phyloP scores from a whole-genome alignment of 306 rosid species.

The Cyclanthera cordifolia region DNA sequence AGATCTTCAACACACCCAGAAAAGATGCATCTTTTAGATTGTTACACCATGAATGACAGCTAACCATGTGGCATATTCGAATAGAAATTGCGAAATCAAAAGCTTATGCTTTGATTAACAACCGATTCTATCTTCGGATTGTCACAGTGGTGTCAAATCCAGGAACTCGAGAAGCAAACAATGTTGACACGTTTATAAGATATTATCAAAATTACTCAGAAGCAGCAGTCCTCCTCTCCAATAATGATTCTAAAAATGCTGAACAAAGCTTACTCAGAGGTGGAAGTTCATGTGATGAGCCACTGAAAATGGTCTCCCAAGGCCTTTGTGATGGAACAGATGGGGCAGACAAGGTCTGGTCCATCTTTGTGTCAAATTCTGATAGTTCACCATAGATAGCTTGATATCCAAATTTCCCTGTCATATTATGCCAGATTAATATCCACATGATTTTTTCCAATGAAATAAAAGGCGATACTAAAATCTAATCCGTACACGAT shows the following conservation, averaged over 20 bases:
- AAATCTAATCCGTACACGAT: neutral
- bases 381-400: constrained; percentile 72
- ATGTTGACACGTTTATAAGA: neutral
- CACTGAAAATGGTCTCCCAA: constrained; percentile 78
- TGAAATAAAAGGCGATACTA: too few relatives aligned
- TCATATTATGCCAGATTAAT: neutral
- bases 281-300: constrained; percentile 66
- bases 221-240: constrained; percentile 44
- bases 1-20: neutral
- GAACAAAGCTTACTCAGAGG: constrained; percentile 73
- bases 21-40: neutral
- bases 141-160: neutral
- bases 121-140: neutral
- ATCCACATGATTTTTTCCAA: neutral
- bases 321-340: constrained; percentile 61
- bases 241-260: constrained; percentile 56
- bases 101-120: neutral
- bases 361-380: constrained; percentile 36
- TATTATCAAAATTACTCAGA: constrained; percentile 29
- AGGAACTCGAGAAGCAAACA: neutral
- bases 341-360: constrained; percentile 20
- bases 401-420: constrained; percentile 63
- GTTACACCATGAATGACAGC: neutral
- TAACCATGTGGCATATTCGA: neutral
- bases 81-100: neutral